Base-by-base conservation (phyloP, 2,329 filamentous ascomycete genomes). In the Pseudocercospora vitis region DNA sequence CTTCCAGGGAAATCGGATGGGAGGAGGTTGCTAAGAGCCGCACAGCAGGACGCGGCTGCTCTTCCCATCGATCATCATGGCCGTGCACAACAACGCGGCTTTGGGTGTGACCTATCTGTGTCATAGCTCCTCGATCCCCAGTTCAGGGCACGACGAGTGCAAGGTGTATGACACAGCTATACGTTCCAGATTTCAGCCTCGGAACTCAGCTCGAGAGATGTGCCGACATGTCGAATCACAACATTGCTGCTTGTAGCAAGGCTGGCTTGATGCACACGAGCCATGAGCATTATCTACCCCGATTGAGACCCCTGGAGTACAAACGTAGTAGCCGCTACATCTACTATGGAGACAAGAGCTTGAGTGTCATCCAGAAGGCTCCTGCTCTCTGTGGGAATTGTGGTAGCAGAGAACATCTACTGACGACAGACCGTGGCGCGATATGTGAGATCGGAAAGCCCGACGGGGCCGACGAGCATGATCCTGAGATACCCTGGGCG, bases 391-490 rank as follows among this genome's bases (percentile, higher is more conserved):
- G n/a, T n/a, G n/a, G n/a, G n/a, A n/a, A n/a, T n/a, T n/a, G n/a
- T n/a, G n/a, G n/a, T n/a, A n/a, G n/a, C n/a, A n/a, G n/a, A n/a
- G n/a, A n/a, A n/a, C n/a, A 11, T 11, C 26, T 29, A 11, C 26
- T 11, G 26, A 29, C 11, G 26, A 42, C 21, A 24, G n/a, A 24
- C 19, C 12, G 24, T 18, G 18, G 21, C 21, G 12, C 7, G 9
- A 42, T n/a, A 42, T 42, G 21, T 12, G 24, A 42, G 37, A 42
- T 42, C 37, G 7, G 19, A n/a, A 42, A 24, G 19, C 18, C 19
- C n/a, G n/a, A 42, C 37, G 37, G 21, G 19, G 18, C 19, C n/a
- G n/a, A 42, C 37, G 37, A 42, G 37, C 37, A 42, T 42, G n/a
- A 42, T 42, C 37, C 37, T 12, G 19, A 18, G 3, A 12, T 12